These are phyloP conservation scores for Ganoderma lucidum DNA, from an alignment of 1,284 basidiomycete genomes.

Conservation along the genomic window DNA sequence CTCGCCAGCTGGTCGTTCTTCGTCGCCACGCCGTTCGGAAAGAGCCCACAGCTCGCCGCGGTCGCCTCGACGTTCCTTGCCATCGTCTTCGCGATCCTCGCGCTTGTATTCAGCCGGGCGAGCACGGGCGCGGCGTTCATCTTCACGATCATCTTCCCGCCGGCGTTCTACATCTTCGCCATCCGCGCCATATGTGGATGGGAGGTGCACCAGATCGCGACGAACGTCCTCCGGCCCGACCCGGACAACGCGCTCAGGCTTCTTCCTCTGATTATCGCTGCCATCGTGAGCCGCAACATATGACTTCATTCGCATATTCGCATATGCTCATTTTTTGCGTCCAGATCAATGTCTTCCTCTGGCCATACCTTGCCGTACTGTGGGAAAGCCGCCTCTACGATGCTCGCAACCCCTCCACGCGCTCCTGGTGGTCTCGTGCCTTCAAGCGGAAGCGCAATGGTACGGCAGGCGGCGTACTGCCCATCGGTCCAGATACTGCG, in stretches of 20 bases:
- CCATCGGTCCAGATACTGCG: slow-evolving; percentile 53
- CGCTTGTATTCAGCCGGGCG: slow-evolving; percentile 59
- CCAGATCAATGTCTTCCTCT: slow-evolving; percentile 75
- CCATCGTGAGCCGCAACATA: slow-evolving; percentile 55
- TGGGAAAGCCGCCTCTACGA: slow-evolving; percentile 72
- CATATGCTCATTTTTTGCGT: not conserved
- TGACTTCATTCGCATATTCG: not conserved
- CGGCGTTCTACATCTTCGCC: slow-evolving; percentile 79
- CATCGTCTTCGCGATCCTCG: slow-evolving; percentile 75
- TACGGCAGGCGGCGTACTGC: slow-evolving; percentile 31
- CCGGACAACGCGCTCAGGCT: slow-evolving; percentile 65
- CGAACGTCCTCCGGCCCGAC: slow-evolving; percentile 61
- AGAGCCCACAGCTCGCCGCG: slow-evolving; percentile 78
- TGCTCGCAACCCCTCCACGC: slow-evolving; percentile 48
- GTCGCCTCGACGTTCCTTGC: slow-evolving; percentile 71
- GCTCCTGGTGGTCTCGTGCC: slow-evolving; percentile 40
- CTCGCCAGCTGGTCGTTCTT: slow-evolving; percentile 78
- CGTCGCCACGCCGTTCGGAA: slow-evolving; percentile 71
- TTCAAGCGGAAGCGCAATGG: slow-evolving; percentile 24
- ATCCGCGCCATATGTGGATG: slow-evolving; percentile 72
- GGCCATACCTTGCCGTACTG: slow-evolving; percentile 68
- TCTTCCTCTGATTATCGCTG: slow-evolving; percentile 69
- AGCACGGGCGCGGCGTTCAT: slow-evolving; percentile 60
- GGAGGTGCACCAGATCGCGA: slow-evolving; percentile 62
- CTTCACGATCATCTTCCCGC: slow-evolving; percentile 77